Evolutionary conservation across 495 filamentous ascomycete genomes (phyloP).

Genomic region (Penicillium soppii): DNA sequence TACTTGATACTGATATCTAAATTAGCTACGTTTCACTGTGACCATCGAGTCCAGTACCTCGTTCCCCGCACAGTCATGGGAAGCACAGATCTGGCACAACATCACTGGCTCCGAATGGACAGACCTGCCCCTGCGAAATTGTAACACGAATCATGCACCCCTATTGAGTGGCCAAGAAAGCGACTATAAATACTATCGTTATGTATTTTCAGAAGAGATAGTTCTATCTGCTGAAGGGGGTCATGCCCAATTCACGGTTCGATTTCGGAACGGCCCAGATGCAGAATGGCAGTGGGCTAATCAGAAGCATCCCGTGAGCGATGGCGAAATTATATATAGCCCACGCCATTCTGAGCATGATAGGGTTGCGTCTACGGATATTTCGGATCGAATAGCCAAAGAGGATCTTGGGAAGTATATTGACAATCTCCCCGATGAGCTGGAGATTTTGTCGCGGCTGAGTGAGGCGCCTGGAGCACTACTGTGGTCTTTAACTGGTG

Average conservation of each 20-base stretch:
- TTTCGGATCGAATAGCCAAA: conserved; percentile 16
- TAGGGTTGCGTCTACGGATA: conserved; percentile 5
- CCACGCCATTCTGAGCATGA: conserved; percentile 7
- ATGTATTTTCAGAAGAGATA: conserved; percentile 39
- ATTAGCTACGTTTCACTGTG: conserved; percentile 61
- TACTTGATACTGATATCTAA: not conserved
- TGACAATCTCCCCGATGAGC: conserved; percentile 51
- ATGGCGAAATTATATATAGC: conserved; percentile 59
- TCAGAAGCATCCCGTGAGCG: conserved; percentile 54
- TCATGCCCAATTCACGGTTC: conserved; percentile 68
- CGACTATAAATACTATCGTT: conserved; percentile 26
- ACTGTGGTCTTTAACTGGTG: conserved; percentile 67
- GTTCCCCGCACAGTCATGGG: conserved; percentile 60
- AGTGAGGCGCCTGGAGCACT: conserved; percentile 70
- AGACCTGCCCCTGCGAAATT: conserved; percentile 33
- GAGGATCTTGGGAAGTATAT: conserved; percentile 62
- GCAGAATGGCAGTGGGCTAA: conserved; percentile 75
- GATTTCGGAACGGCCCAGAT: conserved; percentile 57
- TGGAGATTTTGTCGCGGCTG: conserved; percentile 53
- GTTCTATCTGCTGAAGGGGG: conserved; percentile 30
- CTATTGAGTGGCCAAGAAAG: conserved; percentile 31
- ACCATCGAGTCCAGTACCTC: conserved; percentile 64
- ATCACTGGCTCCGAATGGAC: conserved; percentile 40
- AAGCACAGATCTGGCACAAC: conserved; percentile 77
- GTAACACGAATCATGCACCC: conserved; percentile 20